phyloP scores from a whole-genome alignment of 371 early-diverging fungal species.

The Enterocytospora artemiae region DNA sequence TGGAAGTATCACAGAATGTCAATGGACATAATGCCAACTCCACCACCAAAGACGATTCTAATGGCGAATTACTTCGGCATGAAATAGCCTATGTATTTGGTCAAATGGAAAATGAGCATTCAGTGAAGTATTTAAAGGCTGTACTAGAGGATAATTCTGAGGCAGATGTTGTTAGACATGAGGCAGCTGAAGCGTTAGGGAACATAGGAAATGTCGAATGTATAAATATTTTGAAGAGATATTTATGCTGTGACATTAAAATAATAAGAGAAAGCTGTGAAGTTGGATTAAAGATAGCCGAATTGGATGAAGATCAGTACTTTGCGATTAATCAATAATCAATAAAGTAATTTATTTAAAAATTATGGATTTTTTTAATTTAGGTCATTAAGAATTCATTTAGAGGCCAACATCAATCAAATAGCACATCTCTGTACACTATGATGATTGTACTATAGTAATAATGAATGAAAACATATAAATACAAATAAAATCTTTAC shows the following conservation, averaged over 20 bases:
- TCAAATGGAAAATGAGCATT: constrained; percentile 80
- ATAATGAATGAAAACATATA: not conserved
- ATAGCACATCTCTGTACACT: no score
- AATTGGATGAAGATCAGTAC: constrained; percentile 39
- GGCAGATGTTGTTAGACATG: constrained; percentile 91
- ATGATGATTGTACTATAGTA: not conserved
- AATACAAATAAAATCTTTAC: not conserved
- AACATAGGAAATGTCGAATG: constrained; percentile 83
- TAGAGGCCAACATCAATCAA: no score
- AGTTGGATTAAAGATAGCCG: constrained; percentile 90
- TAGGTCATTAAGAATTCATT: no score
- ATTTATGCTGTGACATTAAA: constrained; percentile 65
- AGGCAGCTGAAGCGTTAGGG: constrained; percentile 97
- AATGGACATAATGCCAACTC: no score
- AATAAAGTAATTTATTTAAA: not conserved
- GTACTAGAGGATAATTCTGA: constrained; percentile 65
- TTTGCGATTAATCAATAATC: not conserved
- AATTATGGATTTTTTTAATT: not conserved
- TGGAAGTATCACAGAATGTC: no score
- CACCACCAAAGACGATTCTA: no score
- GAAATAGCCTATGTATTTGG: constrained; percentile 95
- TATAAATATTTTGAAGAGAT: constrained; percentile 65
- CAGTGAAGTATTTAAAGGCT: constrained; percentile 71
- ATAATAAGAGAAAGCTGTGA: constrained; percentile 87
- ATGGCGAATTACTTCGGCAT: constrained; percentile 91